phyloP scores from a whole-genome alignment of 1,139 yeast genomes.

The Geotrichum macrosporum region DNA sequence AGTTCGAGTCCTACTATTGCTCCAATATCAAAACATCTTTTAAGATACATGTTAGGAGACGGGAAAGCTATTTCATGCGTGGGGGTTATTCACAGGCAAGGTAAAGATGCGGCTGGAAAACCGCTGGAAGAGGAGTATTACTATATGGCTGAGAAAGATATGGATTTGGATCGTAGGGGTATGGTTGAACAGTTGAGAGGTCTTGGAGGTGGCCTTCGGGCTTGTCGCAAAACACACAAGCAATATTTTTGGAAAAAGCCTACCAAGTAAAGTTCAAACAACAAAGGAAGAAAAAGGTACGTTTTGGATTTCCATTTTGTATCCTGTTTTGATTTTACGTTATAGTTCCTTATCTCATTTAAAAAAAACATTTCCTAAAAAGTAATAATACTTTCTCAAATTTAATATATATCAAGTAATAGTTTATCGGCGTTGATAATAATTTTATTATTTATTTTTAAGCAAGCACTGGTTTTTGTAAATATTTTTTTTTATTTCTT shows the following conservation, averaged over 20 bases:
- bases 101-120: slow-evolving; percentile 96
- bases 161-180: slow-evolving; percentile 60
- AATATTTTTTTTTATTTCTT: no score
- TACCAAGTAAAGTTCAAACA: slow-evolving; percentile 10
- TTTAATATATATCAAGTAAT: no score
- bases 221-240: slow-evolving; percentile 90
- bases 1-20: slow-evolving; percentile 40
- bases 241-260: slow-evolving; percentile 44
- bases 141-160: slow-evolving; percentile 78
- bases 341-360: no score
- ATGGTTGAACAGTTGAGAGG: slow-evolving; percentile 70
- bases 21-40: neutral
- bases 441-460: no score
- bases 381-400: no score
- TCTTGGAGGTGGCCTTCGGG: slow-evolving; percentile 59
- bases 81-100: slow-evolving; percentile 83
- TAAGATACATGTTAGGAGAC: neutral
- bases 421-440: no score
- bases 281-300: neutral
- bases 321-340: no score
- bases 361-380: no score
- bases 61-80: slow-evolving; percentile 49
- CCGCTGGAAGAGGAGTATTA: slow-evolving; percentile 91
- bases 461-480: no score
- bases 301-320: neutral